Evolutionary conservation across 768 basidiomycete species (phyloP), one percentile per base, ranked within the genome.

Genomic region (Russula sp.): DNA sequence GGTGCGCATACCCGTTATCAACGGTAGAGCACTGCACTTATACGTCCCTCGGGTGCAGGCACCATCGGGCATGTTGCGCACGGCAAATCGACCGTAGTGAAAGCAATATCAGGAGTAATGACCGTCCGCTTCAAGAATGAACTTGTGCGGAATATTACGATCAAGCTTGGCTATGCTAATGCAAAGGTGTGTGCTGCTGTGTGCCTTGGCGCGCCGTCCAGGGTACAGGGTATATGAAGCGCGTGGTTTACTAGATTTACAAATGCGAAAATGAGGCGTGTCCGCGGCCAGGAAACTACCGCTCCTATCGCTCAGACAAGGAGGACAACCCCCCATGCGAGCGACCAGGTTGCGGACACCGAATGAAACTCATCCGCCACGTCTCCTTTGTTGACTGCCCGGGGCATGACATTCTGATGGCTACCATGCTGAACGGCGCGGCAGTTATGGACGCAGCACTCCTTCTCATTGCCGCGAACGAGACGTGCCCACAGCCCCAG

Each of bases 61-160:
- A 99, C 95, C 27, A 99, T 99, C 72, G 96, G 95, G 58, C 96
- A 98, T 83, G 96, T 99, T 82, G 96, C 96, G 20, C 94, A 94
- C 80, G 93, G 91, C 70, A 94, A 94, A 79, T 94, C 91, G 59
- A 95, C 91, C 7, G 94, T 98, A 60, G 96, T 98, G 62, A 95
- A 98, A 78, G 97, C 97, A 35, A 98, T 99, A 73, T 98, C 96
- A 10, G 95, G 97, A 7, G 96, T 98, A 18, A 89, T 91, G 85
- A 98, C 97, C 18, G 97, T 98, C 52, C 84, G 96, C 70, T 98
- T 99, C 77, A 99, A 99, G 82, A 98, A 98, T 76, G 97, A 99
- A 76, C 85, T 98, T 61, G 97, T 98, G 64, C 82, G 96, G 66
- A 99, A 99, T 77, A 99, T 98, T 70, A 99, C 96, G 22, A 99